Conservation (phyloP, 306 rosid genomes). For the Sphenostylis stenocarpa region DNA sequence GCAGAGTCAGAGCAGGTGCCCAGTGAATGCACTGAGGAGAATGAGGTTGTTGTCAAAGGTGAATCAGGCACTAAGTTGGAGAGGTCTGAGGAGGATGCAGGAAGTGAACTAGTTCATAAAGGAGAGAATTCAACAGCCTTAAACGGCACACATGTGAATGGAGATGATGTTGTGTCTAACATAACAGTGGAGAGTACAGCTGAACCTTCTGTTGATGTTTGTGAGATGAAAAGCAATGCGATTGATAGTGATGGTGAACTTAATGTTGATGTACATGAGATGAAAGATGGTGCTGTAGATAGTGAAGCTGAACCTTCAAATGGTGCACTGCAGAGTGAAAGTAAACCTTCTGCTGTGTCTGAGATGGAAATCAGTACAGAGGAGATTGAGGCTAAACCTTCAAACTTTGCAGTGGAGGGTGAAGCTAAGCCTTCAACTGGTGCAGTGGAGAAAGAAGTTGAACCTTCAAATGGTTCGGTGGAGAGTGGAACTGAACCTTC, state of each 20-base stretch:
- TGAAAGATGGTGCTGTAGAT: neutral
- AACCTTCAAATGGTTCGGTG: neutral
- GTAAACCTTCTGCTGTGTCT: neutral
- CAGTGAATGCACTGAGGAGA: slow-evolving; percentile 21
- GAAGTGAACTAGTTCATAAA: slow-evolving; percentile 35
- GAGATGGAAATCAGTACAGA: neutral
- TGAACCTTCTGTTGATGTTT: slow-evolving; percentile 26
- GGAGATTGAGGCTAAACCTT: neutral
- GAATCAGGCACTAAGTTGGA: neutral
- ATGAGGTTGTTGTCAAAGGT: slow-evolving; percentile 29
- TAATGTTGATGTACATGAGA: neutral
- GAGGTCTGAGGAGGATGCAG: slow-evolving; percentile 23
- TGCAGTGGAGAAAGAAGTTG: neutral
- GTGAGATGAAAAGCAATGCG: neutral
- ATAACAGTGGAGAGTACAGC: neutral
- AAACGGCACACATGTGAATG: slow-evolving; percentile 22
- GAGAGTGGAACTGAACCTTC: neutral
- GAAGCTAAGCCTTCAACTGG: neutral
- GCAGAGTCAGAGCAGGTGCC: slow-evolving; percentile 5
- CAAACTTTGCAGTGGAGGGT: neutral
- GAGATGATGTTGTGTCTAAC: slow-evolving; percentile 26
- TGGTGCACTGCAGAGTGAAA: neutral
- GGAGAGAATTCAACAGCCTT: slow-evolving; percentile 7
- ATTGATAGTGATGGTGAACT: neutral
- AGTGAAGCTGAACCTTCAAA: neutral